phyloP scores from a whole-genome alignment of 177 flowering plant species.

The Tripterygium wilfordii region DNA sequence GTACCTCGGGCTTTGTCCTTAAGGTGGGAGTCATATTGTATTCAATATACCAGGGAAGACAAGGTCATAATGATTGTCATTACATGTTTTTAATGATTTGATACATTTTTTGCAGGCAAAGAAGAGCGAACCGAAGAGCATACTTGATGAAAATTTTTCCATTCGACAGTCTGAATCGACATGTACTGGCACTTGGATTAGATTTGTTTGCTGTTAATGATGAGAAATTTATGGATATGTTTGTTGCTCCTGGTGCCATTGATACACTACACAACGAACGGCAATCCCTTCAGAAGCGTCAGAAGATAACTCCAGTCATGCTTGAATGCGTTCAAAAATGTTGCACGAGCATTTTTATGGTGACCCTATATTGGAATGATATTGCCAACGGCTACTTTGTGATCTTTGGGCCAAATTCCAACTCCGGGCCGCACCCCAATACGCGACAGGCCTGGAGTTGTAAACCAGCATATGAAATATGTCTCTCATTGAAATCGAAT shows the following conservation, averaged over 20 bases:
- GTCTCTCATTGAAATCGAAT: too few relatives aligned
- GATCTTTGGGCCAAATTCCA: too few relatives aligned
- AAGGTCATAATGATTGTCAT: neutral
- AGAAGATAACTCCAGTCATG: conserved; percentile 87
- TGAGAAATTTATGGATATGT: conserved; percentile 91
- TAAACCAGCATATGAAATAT: too few relatives aligned
- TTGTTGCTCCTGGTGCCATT: conserved; percentile 89
- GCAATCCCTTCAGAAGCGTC: conserved; percentile 81
- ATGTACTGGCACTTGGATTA: conserved; percentile 74
- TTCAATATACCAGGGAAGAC: neutral
- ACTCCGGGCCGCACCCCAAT: too few relatives aligned
- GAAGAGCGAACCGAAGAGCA: conserved; percentile 93
- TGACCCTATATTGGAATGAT: too few relatives aligned
- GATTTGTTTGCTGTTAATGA: conserved; percentile 67
- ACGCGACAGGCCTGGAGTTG: too few relatives aligned
- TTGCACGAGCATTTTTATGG: conserved; percentile 48
- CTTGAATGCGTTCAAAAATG: conserved; percentile 75
- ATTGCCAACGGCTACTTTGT: too few relatives aligned
- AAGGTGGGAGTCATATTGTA: conserved; percentile 46
- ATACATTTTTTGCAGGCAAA: conserved; percentile 53
- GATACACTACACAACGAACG: conserved; percentile 66
- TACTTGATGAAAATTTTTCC: conserved; percentile 88
- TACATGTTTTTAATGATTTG: conserved; percentile 2
- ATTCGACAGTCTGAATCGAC: conserved; percentile 69
- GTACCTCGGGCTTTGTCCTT: conserved; percentile 96